Base-by-base conservation (phyloP, 2,329 filamentous ascomycete genomes). In the Paracoccidioides lutzii region DNA sequence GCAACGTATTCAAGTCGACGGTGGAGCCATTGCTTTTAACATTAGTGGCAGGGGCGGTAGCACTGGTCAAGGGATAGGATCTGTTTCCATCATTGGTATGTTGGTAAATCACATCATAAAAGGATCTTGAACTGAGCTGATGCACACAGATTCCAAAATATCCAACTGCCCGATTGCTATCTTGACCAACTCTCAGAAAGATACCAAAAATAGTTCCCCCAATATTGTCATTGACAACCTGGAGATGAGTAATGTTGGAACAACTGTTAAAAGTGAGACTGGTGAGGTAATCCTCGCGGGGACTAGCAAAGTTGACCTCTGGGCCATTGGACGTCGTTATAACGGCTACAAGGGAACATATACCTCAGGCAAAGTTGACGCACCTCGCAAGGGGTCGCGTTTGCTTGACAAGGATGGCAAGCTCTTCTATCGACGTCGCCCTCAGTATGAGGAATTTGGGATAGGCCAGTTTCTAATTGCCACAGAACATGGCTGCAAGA, bases 161-260 rank as follows among this genome's bases (percentile, higher is more conserved):
- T 52, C 50, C 9, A 52, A 52, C 41, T 52, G 50, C 22, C 37
- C 50, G 14, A 41, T 52, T 43, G 6, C 73, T 69, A 7, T 63
- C 72, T 37, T 72, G 72, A 28, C 65, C 66, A 15, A 69, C 52
- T 54, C 52, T 38, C 52, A 12, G 3, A 33, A 37, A 14, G 52
- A 54, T 54, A 30, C 40, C 3, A 14, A 46, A n/a, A 46, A 38
- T 30, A 30, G 37, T 0, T 38, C 46, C 3, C 54, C 54, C 3
- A 55, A 55, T 7, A 55, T 55, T 44, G 54, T 79, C 10, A 50
- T 81, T 32, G 78, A 80, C 58, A 79, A 79, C 53, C 64, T 79
- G 33, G 62, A 68, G n/a, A 64, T 81, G 15, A 69, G 66, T 40
- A 77, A 76, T 53, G 75, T 78, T 5, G 63, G 57, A 6, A 61